Evolutionary conservation across 805 yeast species (phyloP), one percentile per base, ranked within the genome.

Genomic region (Ogataea dorogensis): DNA sequence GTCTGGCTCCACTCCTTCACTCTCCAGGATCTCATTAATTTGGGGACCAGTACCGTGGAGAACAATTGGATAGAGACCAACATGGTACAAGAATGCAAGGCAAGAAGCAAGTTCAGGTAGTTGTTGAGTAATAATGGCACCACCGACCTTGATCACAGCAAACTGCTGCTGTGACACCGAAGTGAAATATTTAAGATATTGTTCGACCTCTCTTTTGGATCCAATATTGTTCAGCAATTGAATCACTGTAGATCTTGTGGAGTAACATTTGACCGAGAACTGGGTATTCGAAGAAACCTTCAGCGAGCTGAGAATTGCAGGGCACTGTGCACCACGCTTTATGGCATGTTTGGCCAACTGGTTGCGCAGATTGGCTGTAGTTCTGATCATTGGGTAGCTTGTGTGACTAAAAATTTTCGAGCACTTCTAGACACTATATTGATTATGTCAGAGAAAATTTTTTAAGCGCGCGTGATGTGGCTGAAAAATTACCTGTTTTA

Each of bases 11-110:
- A 93, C 86, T 25, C 96, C 96, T 63, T 86, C 95, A 33, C 80
- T 81, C 63, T 93, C 98, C 42, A 93, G 73, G 50, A 88, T 77
- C 54, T 85, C 95, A 60, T 93, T 93, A 67, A 93, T 93, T 66
- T 93, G 99, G 5, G 99, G 99, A 13, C 99, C 99, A 1, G 98
- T 93, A 18, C 99, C 99, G 59, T 93, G 99, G 40, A 93, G 73
- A 7, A 93, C 95, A 44, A 93, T 88, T 17, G 99, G 99, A 55
- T 88, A 93, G 42, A 93, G 74, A 9, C 99, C 99, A 33, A 93
- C 96, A 58, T 93, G 99, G 69, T 93, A 93, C 48, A 93, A 70
- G 64, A 93, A 93, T 4, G 98, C 97, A 46, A 93, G 71, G 56
- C 97, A 89, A 1, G 96, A 86, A 0, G 98, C 98, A 51, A 93